Conservation (phyloP, 164 flowering plant genomes). For the Tetracentron sinense region DNA sequence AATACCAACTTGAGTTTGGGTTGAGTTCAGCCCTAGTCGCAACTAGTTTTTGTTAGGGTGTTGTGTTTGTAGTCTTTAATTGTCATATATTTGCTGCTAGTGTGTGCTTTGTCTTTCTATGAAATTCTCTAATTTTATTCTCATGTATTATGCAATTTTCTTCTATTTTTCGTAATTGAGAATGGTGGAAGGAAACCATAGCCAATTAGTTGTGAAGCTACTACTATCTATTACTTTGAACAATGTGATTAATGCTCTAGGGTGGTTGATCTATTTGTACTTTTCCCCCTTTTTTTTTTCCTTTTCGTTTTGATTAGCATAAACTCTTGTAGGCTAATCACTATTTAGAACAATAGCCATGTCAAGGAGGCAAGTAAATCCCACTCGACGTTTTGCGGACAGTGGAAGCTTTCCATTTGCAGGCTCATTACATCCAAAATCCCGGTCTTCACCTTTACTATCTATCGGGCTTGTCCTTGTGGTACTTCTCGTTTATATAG, state of each 20-base stretch:
- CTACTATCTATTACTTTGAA: background rate
- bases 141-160: background rate
- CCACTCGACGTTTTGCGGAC: conserved; percentile 52
- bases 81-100: background rate
- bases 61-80: background rate
- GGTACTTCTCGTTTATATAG: conserved; percentile 26
- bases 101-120: too few species aligned
- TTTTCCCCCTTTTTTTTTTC: background rate
- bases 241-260: background rate
- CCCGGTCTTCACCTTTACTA: conserved; percentile 61
- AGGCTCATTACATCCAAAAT: conserved; percentile 55
- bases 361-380: conserved; percentile 66
- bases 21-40: too few species aligned
- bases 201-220: background rate
- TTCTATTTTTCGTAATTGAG: background rate
- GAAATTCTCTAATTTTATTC: background rate
- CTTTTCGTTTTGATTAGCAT: conserved; percentile 6
- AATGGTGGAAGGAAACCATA: background rate
- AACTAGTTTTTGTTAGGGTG: too few species aligned
- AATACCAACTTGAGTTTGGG: background rate
- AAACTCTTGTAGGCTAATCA: conserved; percentile 7
- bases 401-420: conserved; percentile 48
- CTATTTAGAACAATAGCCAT: conserved; percentile 25
- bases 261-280: background rate
- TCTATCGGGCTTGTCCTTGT: conserved; percentile 52